phyloP scores from a whole-genome alignment of 2,329 filamentous ascomycete species.

The Colletotrichum tamarilloi region DNA sequence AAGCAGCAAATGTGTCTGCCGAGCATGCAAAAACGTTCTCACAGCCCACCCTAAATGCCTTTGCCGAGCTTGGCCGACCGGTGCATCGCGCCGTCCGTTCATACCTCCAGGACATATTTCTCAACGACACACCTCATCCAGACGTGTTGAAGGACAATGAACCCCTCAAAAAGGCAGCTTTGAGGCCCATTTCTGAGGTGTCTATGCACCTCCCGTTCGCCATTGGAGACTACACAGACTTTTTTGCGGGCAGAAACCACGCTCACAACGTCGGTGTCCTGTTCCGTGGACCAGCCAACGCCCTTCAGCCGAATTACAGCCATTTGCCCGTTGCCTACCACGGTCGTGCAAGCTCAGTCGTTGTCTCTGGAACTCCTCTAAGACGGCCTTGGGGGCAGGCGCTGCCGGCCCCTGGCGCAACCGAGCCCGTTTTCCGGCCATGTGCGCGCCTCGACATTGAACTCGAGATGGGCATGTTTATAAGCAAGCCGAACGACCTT shows the following conservation, averaged over 20 bases:
- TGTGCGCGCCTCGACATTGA: conserved; percentile 78
- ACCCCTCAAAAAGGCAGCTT: background rate
- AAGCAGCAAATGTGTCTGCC: background rate
- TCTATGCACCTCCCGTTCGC: conserved; percentile 74
- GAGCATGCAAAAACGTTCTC: conserved; percentile 35
- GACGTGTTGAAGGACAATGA: conserved; percentile 25
- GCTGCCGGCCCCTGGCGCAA: conserved; percentile 50
- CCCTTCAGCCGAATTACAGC: conserved; percentile 79
- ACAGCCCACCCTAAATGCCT: conserved; percentile 73
- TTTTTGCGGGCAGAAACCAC: conserved; percentile 80
- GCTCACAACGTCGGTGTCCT: conserved; percentile 72
- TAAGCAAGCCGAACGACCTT: conserved; percentile 73
- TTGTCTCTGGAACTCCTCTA: conserved; percentile 76
- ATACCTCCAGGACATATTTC: conserved; percentile 68
- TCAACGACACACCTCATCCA: conserved; percentile 57
- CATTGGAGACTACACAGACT: conserved; percentile 82
- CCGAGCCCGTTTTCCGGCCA: conserved; percentile 67
- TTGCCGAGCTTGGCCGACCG: conserved; percentile 74
- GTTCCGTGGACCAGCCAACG: conserved; percentile 76
- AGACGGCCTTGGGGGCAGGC: conserved; percentile 73
- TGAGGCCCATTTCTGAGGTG: conserved; percentile 50
- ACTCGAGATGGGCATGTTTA: conserved; percentile 80
- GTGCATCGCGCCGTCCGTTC: conserved; percentile 74
- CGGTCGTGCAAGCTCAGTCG: conserved; percentile 76
- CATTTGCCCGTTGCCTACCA: conserved; percentile 81